phyloP scores from a whole-genome alignment of 2,329 filamentous ascomycete species.

The Pyrenochaeta sp. region DNA sequence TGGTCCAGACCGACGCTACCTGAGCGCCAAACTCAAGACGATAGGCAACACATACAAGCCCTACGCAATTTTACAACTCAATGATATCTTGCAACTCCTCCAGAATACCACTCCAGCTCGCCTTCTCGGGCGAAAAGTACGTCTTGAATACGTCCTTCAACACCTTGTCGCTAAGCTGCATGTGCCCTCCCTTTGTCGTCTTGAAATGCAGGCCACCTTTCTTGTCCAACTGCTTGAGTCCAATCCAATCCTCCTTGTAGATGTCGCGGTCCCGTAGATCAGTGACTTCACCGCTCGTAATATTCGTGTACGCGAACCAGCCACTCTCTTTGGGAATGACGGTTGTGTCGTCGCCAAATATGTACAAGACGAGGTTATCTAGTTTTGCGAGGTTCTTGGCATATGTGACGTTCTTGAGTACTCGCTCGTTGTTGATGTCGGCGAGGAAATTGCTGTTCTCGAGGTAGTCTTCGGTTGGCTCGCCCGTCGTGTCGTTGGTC shows the following conservation, averaged over 20 bases:
- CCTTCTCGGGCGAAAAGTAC: conserved; percentile 65
- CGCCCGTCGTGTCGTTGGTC: conserved; percentile 64
- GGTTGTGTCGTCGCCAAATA: conserved; percentile 86
- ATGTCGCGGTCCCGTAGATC: conserved; percentile 73
- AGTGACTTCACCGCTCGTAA: conserved; percentile 67
- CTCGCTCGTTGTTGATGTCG: conserved; percentile 94
- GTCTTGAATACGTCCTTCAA: conserved; percentile 71
- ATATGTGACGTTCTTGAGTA: conserved; percentile 77
- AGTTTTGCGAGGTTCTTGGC: conserved; percentile 73
- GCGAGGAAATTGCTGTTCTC: conserved; percentile 86
- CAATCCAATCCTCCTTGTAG: conserved; percentile 94
- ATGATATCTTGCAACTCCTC: conserved; percentile 31
- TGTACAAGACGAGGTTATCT: conserved; percentile 84
- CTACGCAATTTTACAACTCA: conserved; percentile 30
- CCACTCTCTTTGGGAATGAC: conserved; percentile 89
- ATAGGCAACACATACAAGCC: neutral
- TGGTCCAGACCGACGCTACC: no score
- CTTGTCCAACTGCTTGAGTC: conserved; percentile 79
- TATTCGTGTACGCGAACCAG: conserved; percentile 85
- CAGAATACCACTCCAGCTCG: conserved; percentile 9
- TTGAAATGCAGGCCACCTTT: conserved; percentile 81
- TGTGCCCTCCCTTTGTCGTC: conserved; percentile 79
- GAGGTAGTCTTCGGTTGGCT: conserved; percentile 70
- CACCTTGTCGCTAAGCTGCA: conserved; percentile 75
- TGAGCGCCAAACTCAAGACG: no score